Conservation (phyloP, 169 alveolate genomes). For the Cryptosporidium baileyi region DNA sequence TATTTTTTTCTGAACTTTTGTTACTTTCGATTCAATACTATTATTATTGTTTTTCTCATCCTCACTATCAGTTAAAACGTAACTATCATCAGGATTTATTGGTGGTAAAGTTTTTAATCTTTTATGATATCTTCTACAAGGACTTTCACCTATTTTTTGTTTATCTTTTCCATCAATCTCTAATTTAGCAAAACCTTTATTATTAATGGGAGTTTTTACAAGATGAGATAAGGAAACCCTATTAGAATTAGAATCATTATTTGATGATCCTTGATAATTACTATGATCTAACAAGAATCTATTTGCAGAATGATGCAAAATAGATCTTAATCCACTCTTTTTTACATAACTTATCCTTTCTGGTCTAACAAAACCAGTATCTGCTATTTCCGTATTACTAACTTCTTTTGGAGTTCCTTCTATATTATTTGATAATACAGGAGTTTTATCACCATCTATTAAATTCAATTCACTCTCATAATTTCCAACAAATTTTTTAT, state of each 20-base stretch:
- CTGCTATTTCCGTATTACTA: not conserved
- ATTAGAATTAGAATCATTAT: not conserved
- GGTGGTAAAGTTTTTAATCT: slow-evolving; percentile 55
- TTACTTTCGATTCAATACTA: not conserved
- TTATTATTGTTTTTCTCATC: slow-evolving; percentile 7
- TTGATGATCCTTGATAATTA: not conserved
- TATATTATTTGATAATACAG: slow-evolving; percentile 1
- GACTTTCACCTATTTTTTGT: slow-evolving; percentile 46
- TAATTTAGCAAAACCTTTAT: slow-evolving; percentile 1
- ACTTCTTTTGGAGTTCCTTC: slow-evolving; percentile 27
- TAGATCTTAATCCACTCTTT: slow-evolving; percentile 62
- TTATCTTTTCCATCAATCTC: slow-evolving; percentile 34
- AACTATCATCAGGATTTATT: slow-evolving; percentile 35
- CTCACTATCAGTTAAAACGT: slow-evolving; percentile 52
- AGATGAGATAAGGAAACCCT: not conserved
- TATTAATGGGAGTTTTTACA: slow-evolving; percentile 32
- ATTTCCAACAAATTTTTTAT: not conserved
- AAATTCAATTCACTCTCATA: not conserved
- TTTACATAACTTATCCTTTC: slow-evolving; percentile 61
- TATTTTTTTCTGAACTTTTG: slow-evolving; percentile 15
- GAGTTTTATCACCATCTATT: slow-evolving; percentile 28
- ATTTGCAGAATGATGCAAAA: slow-evolving; percentile 53
- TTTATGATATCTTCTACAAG: slow-evolving; percentile 62
- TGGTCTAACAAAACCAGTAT: slow-evolving; percentile 37
- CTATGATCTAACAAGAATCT: not conserved